Base-by-base conservation (phyloP, 2,329 filamentous ascomycete species). In the Fusarium sterilihyphosum region DNA sequence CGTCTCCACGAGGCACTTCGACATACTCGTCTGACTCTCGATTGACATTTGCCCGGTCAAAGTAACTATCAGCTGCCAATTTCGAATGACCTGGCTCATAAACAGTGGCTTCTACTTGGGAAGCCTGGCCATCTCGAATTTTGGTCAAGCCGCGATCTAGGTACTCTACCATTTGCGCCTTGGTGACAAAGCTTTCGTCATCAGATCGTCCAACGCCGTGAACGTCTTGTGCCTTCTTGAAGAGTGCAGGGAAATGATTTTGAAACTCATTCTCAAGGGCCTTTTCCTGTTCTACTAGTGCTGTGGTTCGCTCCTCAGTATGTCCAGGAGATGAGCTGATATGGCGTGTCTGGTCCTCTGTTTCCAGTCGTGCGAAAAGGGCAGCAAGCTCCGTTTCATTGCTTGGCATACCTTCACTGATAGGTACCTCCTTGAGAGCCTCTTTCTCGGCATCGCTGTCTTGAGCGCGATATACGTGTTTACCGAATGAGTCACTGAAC, bases 401-500 rank as follows among this genome's bases (percentile, higher is more conserved):
- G 52, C 78, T 73, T 57, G 76, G 59, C 7, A 71, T 38, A 22
- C 80, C 49, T 29, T 77, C 67, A 3, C 47, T 81, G 8, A 38
- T 40, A 56, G 61, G 37, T 10, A 58, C n/a, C 18, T 63, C 57
- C 31, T 67, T 67, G 16, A 49, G 24, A 9, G 78, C 71, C 40
- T 43, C 79, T 50, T 85, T 84, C 6, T 83, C 65, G 63, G 85
- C 84, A 49, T 84, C 80, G 43, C 81, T 82, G 83, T 86, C 68
- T 82, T 85, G 37, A 80, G 75, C 9, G 84, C 85, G 26, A 82
- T 82, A 67, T 31, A 89, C 87, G 68, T 88, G 86, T 67, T 85
- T 86, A 67, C 85, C 84, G 70, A 88, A 90, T 0, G 86, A 87
- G 33, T 83, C 82, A 22, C 86, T 87, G 69, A 90, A 90, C 70